Conservation (phyloP, 23 red algal genomes). For the Gracilariopsis chorda region DNA sequence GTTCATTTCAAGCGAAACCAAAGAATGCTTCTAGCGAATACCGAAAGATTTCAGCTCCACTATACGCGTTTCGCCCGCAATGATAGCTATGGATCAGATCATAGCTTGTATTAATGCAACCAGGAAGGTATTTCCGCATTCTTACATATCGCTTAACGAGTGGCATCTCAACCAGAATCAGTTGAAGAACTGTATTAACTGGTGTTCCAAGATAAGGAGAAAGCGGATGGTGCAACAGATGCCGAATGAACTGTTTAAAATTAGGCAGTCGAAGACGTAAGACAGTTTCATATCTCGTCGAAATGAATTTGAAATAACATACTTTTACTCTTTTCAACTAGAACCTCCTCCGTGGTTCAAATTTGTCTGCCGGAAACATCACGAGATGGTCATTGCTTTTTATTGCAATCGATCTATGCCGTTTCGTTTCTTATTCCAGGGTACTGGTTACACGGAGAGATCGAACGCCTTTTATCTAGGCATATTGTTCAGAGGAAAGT, state of each 20-base stretch:
- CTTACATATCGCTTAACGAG: not conserved
- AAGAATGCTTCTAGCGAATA: too few species aligned
- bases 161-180: slow-evolving; percentile 13
- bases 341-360: not conserved
- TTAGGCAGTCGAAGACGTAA: not conserved
- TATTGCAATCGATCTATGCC: not conserved
- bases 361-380: not conserved
- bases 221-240: not conserved
- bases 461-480: not conserved
- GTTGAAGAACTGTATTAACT: not conserved
- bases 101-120: not conserved
- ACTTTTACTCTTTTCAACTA: not conserved
- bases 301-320: not conserved
- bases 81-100: not conserved
- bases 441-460: not conserved
- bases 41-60: too few species aligned
- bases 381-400: not conserved
- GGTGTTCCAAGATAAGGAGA: not conserved
- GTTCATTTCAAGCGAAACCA: too few species aligned
- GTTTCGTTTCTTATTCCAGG: not conserved
- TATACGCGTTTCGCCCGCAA: not conserved
- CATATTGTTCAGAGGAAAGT: not conserved
- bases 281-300: not conserved
- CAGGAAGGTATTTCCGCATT: not conserved
- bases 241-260: not conserved